These are phyloP conservation scores for Mycothermus thermophilus DNA, from an alignment of 495 filamentous ascomycete species.

Conservation along the genomic window DNA sequence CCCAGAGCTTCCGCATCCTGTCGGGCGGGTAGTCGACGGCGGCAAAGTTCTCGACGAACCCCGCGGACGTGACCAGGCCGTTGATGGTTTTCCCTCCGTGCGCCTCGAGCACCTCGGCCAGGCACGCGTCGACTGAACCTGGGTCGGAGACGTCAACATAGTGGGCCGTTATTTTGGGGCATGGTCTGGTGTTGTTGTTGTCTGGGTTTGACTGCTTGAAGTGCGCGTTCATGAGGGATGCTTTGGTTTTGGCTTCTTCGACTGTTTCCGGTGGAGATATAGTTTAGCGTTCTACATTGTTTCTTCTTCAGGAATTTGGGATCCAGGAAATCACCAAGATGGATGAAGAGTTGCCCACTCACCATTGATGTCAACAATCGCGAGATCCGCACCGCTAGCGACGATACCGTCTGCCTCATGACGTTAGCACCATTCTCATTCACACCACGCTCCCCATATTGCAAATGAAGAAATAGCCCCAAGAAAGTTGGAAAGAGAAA, in stretches of 20 bases:
- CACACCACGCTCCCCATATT: background rate
- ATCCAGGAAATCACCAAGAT: too few species aligned
- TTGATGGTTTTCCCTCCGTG: conserved; percentile 70
- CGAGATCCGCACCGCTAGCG: conserved; percentile 73
- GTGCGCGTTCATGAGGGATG: background rate
- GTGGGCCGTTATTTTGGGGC: conserved; percentile 79
- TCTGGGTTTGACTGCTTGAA: conserved; percentile 1
- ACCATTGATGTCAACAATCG: conserved; percentile 91
- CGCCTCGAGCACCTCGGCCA: conserved; percentile 51
- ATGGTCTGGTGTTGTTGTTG: conserved; percentile 39
- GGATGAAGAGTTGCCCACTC: too few species aligned
- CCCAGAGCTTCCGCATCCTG: conserved; percentile 81
- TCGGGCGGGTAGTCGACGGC: conserved; percentile 80
- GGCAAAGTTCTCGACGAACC: conserved; percentile 91
- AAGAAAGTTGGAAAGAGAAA: background rate
- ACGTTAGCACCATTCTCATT: too few species aligned
- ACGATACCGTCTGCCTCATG: conserved; percentile 48
- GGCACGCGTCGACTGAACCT: conserved; percentile 55
- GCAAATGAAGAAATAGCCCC: too few species aligned
- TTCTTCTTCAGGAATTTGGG: too few species aligned
- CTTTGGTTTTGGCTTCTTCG: background rate
- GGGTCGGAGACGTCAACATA: conserved; percentile 72
- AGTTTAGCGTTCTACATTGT: too few species aligned
- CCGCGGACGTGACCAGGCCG: conserved; percentile 85
- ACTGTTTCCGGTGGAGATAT: too few species aligned